These are phyloP conservation scores for Aspergillus uvarum DNA, from an alignment of 2,329 filamentous ascomycete genomes.

Conservation along the genomic window DNA sequence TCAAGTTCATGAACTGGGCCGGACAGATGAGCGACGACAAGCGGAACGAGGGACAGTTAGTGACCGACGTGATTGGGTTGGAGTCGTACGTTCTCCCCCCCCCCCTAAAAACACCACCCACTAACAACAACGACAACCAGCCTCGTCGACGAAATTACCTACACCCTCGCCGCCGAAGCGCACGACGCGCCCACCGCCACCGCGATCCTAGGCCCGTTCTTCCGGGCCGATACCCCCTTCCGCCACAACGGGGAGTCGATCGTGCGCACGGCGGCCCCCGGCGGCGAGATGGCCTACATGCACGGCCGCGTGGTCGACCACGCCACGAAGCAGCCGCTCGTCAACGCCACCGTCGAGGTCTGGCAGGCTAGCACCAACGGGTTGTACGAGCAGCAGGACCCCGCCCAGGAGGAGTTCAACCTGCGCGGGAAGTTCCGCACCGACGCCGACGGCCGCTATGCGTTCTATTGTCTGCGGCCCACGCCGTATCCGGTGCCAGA, in stretches of 20 bases:
- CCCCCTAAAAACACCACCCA: neutral
- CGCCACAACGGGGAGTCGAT: conserved; percentile 70
- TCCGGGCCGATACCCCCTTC: conserved; percentile 69
- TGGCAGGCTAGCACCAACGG: conserved; percentile 79
- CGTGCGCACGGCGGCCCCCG: conserved; percentile 49
- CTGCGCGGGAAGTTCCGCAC: conserved; percentile 71
- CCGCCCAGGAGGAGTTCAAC: conserved; percentile 69
- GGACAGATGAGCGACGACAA: conserved; percentile 63
- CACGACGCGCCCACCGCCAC: conserved; percentile 65
- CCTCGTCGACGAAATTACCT: conserved; percentile 79
- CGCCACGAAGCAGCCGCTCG: conserved; percentile 62
- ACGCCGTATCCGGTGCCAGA: conserved; percentile 58
- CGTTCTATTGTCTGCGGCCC: conserved; percentile 61
- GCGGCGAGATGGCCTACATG: conserved; percentile 61
- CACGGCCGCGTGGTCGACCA: conserved; percentile 62
- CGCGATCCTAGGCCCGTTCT: conserved; percentile 83
- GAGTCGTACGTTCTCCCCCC: conserved; percentile 48
- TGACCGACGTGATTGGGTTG: conserved; percentile 60
- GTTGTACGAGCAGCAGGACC: conserved; percentile 72
- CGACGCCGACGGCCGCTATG: conserved; percentile 63
- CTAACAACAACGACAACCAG: conserved; percentile 22
- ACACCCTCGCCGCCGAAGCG: conserved; percentile 58
- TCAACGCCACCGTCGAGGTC: conserved; percentile 67
- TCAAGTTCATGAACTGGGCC: conserved; percentile 60
- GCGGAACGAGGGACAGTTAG: conserved; percentile 63